Evolutionary conservation across 768 basidiomycete species (phyloP).

Genomic region (Leccinum subtestaceum): DNA sequence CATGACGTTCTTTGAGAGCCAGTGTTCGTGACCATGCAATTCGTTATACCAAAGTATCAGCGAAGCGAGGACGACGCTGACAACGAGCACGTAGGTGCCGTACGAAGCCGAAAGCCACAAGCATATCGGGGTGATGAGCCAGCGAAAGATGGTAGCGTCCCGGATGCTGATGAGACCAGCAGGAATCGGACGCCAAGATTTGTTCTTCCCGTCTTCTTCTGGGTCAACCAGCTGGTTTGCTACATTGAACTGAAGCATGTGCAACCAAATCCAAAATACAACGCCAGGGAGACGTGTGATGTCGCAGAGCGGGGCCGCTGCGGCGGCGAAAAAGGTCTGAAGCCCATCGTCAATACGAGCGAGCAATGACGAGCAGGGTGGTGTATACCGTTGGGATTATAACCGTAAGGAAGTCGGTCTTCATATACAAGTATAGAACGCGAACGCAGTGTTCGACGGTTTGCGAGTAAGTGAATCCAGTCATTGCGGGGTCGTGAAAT

Average conservation of each 20-base stretch:
- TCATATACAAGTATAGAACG: conserved; percentile 26
- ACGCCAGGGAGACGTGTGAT: conserved; percentile 24
- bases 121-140: conserved; percentile 36
- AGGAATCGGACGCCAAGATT: conserved; percentile 45
- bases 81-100: conserved; percentile 30
- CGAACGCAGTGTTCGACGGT: conserved; percentile 7
- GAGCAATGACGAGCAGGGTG: background rate
- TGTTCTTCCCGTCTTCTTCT: conserved; percentile 44
- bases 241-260: conserved; percentile 44
- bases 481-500: conserved; percentile 25
- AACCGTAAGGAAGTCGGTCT: conserved; percentile 26
- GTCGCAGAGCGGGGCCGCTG: conserved; percentile 33
- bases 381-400: conserved; percentile 27
- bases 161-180: conserved; percentile 39
- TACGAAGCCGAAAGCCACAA: conserved; percentile 35
- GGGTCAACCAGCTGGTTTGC: conserved; percentile 42
- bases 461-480: conserved; percentile 10
- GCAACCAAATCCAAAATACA: conserved; percentile 46
- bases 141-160: conserved; percentile 37
- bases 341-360: background rate
- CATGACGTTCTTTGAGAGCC: conserved; percentile 36
- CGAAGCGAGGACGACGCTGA: conserved; percentile 30
- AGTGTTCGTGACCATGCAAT: conserved; percentile 19
- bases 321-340: conserved; percentile 35
- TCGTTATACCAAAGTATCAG: conserved; percentile 41